Evolutionary conservation across 768 basidiomycete genomes (phyloP).

Genomic region (Multifurca ochricompacta): DNA sequence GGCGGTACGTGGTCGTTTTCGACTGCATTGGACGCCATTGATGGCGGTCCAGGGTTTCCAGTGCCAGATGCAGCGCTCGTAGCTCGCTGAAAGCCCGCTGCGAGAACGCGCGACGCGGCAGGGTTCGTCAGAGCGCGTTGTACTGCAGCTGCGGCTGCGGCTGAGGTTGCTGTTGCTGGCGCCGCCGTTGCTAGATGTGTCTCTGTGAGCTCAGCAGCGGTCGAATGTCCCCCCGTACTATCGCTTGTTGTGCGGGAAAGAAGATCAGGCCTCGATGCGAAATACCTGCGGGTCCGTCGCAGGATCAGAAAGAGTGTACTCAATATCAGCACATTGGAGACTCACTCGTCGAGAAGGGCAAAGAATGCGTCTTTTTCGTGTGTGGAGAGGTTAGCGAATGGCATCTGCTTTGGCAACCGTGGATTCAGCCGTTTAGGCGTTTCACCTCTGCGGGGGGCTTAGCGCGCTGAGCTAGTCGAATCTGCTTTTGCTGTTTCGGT

Average conservation of each 20-base stretch:
- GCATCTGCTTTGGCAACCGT: slow-evolving; percentile 46
- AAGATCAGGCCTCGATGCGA: slow-evolving; percentile 20
- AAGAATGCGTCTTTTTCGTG: slow-evolving; percentile 81
- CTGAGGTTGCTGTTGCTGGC: background rate
- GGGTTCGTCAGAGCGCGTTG: slow-evolving; percentile 26
- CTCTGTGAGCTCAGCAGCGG: background rate
- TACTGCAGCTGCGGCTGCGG: slow-evolving; percentile 12
- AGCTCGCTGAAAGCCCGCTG: slow-evolving; percentile 6
- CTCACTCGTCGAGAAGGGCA: slow-evolving; percentile 67
- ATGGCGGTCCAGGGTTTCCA: background rate
- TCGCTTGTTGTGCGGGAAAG: slow-evolving; percentile 4
- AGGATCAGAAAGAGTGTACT: background rate
- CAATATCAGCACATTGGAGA: slow-evolving; percentile 5
- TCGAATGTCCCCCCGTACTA: background rate
- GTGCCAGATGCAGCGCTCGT: background rate
- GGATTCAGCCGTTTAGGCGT: no score
- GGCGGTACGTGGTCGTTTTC: background rate
- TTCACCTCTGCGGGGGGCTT: no score
- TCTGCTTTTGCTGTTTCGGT: no score
- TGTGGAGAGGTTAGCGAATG: slow-evolving; percentile 56
- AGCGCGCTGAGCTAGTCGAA: no score
- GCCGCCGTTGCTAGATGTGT: background rate
- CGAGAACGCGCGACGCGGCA: slow-evolving; percentile 1
- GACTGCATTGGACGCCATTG: background rate
- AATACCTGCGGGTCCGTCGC: slow-evolving; percentile 9